phyloP scores from a whole-genome alignment of 805 yeast genomes.

The Candida ficus region DNA sequence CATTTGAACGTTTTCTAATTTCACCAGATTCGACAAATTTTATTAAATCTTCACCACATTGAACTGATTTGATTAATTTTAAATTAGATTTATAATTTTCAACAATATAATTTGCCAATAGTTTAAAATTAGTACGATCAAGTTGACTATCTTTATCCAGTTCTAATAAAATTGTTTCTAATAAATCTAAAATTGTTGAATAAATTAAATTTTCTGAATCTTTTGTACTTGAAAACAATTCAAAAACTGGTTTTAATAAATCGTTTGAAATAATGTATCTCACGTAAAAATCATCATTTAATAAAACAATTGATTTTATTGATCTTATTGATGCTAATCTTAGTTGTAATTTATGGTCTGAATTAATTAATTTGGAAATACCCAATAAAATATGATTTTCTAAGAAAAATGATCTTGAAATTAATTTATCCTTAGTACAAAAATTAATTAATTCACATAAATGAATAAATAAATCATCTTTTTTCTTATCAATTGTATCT shows the following conservation, averaged over 20 bases:
- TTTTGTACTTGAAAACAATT: slow-evolving; percentile 42
- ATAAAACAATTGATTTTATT: slow-evolving; percentile 52
- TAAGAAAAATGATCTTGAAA: slow-evolving; percentile 59
- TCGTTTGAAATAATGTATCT: slow-evolving; percentile 51
- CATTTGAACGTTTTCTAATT: slow-evolving; percentile 28
- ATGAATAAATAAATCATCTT: slow-evolving; percentile 44
- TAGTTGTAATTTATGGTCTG: slow-evolving; percentile 39
- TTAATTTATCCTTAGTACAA: slow-evolving; percentile 48
- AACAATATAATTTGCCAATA: slow-evolving; percentile 22
- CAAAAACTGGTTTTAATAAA: slow-evolving; percentile 44
- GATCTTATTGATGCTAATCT: slow-evolving; percentile 67
- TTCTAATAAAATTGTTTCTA: slow-evolving; percentile 38
- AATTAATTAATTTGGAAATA: slow-evolving; percentile 42
- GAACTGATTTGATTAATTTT: slow-evolving; percentile 16
- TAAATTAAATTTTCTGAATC: slow-evolving; percentile 57
- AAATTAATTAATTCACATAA: slow-evolving; percentile 69
- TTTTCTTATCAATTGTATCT: slow-evolving; percentile 13
- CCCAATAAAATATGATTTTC: slow-evolving; percentile 55
- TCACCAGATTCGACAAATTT: slow-evolving; percentile 16
- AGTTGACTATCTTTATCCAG: slow-evolving; percentile 12
- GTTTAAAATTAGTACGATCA: slow-evolving; percentile 19
- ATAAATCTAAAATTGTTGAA: slow-evolving; percentile 70
- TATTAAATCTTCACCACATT: slow-evolving; percentile 18
- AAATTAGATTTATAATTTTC: slow-evolving; percentile 24
- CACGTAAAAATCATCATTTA: slow-evolving; percentile 60